Conservation (phyloP, 139 green algal genomes). For the Asterochloris sp. region DNA sequence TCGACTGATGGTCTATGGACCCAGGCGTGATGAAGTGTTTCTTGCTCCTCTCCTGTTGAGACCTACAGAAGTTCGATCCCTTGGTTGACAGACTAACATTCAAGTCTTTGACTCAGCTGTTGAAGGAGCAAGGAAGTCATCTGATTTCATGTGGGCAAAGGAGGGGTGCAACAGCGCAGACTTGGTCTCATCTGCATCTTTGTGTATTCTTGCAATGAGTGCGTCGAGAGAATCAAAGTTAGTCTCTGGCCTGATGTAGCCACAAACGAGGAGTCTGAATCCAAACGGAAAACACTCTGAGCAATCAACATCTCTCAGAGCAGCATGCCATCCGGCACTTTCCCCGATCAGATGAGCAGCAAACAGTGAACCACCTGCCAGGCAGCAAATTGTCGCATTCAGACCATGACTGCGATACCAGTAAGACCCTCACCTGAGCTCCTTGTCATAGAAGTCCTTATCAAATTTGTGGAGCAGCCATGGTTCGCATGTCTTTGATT, state of each 20-base stretch:
- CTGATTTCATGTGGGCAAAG: background rate
- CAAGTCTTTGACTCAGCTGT: too few species aligned
- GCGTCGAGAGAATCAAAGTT: constrained; percentile 76
- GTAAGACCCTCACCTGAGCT: constrained; percentile 43
- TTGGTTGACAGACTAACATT: too few species aligned
- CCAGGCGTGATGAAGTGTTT: background rate
- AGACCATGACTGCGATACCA: background rate
- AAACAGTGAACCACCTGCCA: too few species aligned
- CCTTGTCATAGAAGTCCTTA: constrained; percentile 77
- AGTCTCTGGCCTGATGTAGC: constrained; percentile 88
- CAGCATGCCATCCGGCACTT: background rate
- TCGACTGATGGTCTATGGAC: constrained; percentile 20
- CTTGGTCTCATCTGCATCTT: constrained; percentile 58
- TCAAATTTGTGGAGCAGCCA: constrained; percentile 83
- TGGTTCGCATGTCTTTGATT: constrained; percentile 57
- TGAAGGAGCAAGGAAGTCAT: background rate
- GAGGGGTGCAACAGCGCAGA: constrained; percentile 41
- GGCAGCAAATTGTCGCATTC: too few species aligned
- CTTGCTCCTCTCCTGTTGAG: background rate
- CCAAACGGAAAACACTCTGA: background rate
- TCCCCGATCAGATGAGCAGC: too few species aligned
- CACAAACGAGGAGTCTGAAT: constrained; percentile 65
- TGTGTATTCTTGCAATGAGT: constrained; percentile 73
- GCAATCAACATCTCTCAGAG: background rate
- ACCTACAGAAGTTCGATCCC: too few species aligned